phyloP scores from a whole-genome alignment of 2,329 filamentous ascomycete genomes.

The Exophiala xenobiotica region DNA sequence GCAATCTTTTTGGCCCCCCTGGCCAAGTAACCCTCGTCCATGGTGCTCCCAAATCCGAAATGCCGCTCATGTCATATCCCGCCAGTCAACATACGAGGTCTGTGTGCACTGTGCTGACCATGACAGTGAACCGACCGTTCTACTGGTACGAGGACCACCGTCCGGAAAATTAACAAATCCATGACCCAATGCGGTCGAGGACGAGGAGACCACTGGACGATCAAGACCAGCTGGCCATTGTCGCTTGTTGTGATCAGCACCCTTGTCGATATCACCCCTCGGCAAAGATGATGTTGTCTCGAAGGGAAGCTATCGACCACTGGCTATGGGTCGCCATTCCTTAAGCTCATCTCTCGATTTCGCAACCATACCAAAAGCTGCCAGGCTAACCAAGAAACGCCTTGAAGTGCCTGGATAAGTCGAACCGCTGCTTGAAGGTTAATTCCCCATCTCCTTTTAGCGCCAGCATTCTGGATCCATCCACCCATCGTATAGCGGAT shows the following conservation, averaged over 20 bases:
- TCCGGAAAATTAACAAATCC: background rate
- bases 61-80: slow-evolving; percentile 1
- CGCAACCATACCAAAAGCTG: too few relatives aligned
- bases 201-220: background rate
- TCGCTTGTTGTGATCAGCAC: slow-evolving; percentile 12
- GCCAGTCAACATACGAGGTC: background rate
- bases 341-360: too few relatives aligned
- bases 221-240: slow-evolving; percentile 1
- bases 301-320: background rate
- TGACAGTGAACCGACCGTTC: background rate
- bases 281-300: slow-evolving; percentile 9
- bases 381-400: too few relatives aligned
- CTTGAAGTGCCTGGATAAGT: slow-evolving; percentile 5
- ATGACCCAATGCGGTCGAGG: background rate
- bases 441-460: slow-evolving; percentile 22
- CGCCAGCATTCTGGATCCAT: slow-evolving; percentile 17
- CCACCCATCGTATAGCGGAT: slow-evolving; percentile 6
- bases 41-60: too few relatives aligned
- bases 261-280: background rate
- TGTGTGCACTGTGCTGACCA: background rate
- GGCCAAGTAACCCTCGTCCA: background rate
- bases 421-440: slow-evolving; percentile 5
- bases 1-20: slow-evolving; percentile 15
- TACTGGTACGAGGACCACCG: too few relatives aligned
- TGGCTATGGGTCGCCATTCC: too few relatives aligned